These are phyloP conservation scores for Suillus cothurnatus DNA, from an alignment of 768 basidiomycete species.

Conservation along the genomic window DNA sequence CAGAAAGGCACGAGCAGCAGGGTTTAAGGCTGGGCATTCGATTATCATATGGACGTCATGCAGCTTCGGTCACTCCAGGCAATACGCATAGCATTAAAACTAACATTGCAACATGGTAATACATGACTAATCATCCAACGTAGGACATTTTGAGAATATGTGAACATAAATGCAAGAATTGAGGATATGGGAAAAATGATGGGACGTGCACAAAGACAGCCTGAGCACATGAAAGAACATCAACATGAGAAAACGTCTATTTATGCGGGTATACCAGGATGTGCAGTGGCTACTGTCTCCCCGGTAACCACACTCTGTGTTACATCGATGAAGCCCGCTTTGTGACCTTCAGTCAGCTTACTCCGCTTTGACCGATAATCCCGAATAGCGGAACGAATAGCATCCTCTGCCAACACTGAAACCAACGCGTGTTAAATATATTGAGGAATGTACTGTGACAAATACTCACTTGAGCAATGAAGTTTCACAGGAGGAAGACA, in stretches of 20 bases:
- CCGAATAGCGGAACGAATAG: constrained; percentile 96
- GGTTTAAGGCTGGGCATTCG: constrained; percentile 18
- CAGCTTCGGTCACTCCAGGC: not conserved
- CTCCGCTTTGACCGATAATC: constrained; percentile 89
- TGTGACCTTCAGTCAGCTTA: constrained; percentile 49
- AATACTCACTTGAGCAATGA: constrained; percentile 83
- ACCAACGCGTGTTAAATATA: constrained; percentile 22
- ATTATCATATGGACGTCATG: not conserved
- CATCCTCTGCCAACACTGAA: constrained; percentile 94
- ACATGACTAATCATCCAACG: constrained; percentile 5
- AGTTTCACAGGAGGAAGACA: constrained; percentile 95
- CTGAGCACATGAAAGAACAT: constrained; percentile 5
- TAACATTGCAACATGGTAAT: constrained; percentile 12
- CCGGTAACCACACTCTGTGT: constrained; percentile 57
- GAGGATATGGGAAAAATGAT: constrained; percentile 9
- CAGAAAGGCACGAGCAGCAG: constrained; percentile 43
- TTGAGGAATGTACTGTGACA: constrained; percentile 9
- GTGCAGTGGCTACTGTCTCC: constrained; percentile 54
- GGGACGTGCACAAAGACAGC: not conserved
- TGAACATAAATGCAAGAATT: too few relatives aligned
- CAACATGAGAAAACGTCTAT: constrained; percentile 7
- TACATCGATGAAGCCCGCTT: constrained; percentile 71
- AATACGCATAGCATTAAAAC: not conserved
- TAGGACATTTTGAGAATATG: constrained; percentile 18
- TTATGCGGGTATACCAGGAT: constrained; percentile 42